Evolutionary conservation across 2,329 filamentous ascomycete genomes (phyloP).

Genomic region (Thielaviopsis musarum): DNA sequence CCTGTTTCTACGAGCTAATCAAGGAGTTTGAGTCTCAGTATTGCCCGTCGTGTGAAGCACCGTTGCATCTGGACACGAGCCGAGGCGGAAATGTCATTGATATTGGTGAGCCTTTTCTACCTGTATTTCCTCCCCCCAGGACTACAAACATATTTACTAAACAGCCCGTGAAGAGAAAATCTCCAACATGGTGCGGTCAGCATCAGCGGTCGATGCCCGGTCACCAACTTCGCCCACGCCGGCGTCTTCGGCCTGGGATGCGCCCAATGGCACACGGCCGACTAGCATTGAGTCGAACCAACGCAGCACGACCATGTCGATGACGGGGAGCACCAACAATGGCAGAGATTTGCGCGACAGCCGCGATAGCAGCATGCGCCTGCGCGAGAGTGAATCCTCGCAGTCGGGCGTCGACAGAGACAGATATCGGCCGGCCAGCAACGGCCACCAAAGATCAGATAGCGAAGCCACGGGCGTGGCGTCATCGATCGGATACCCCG

Average conservation of each 20-base stretch:
- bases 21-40: constrained; percentile 86
- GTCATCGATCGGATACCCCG: constrained; percentile 66
- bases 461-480: constrained; percentile 58
- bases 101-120: constrained; percentile 46
- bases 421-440: constrained; percentile 31
- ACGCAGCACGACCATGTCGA: constrained; percentile 19
- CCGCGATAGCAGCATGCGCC: constrained; percentile 1
- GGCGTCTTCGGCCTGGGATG: constrained; percentile 52
- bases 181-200: constrained; percentile 77
- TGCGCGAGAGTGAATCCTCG: constrained; percentile 29
- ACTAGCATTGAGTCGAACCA: constrained; percentile 30
- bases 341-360: constrained; percentile 13
- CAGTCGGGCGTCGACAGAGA: constrained; percentile 27
- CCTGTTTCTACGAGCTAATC: constrained; percentile 97
- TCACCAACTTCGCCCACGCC: constrained; percentile 36
- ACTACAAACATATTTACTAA: constrained; percentile 14
- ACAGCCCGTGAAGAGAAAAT: constrained; percentile 57
- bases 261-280: constrained; percentile 32
- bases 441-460: constrained; percentile 48
- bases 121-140: background rate
- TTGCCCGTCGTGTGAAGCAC: constrained; percentile 85
- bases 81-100: constrained; percentile 84
- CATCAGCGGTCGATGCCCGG: constrained; percentile 48
- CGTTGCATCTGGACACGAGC: constrained; percentile 80
- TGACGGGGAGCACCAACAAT: constrained; percentile 21